Conservation (phyloP, 139 green algal genomes). For the Closterium sp. region DNA sequence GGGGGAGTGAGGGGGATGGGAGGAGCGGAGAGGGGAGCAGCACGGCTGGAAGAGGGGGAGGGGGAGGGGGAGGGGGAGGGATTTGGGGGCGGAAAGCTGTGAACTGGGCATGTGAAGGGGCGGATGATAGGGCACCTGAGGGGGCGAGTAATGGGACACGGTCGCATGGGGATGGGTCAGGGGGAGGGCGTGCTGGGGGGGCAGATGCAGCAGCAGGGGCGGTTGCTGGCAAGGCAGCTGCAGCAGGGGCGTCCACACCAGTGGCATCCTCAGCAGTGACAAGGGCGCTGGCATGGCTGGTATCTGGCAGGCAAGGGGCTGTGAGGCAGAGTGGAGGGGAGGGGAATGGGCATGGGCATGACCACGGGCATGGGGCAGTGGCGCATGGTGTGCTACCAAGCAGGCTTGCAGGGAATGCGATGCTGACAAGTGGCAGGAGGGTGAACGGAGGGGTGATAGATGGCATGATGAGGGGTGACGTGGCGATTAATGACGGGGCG, state of each 20-base stretch:
- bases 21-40: neutral
- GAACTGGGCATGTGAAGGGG: too few species aligned
- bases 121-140: neutral
- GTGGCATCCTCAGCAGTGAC: neutral
- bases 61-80: too few species aligned
- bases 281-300: neutral
- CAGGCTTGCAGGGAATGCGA: neutral
- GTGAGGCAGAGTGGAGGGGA: neutral
- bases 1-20: neutral
- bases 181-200: too few species aligned
- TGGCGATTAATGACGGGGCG: too few species aligned
- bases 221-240: too few species aligned
- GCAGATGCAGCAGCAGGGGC: too few species aligned
- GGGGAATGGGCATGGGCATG: neutral
- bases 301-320: neutral
- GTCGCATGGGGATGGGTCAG: too few species aligned
- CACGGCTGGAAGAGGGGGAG: neutral
- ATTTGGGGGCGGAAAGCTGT: too few species aligned
- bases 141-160: neutral
- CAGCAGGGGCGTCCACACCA: too few species aligned
- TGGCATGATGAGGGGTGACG: neutral
- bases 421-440: neutral
- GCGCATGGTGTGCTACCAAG: neutral
- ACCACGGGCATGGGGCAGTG: too few species aligned
- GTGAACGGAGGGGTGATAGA: neutral